phyloP scores from a whole-genome alignment of 1,284 basidiomycete genomes.

The Pseudozyma thailandica region DNA sequence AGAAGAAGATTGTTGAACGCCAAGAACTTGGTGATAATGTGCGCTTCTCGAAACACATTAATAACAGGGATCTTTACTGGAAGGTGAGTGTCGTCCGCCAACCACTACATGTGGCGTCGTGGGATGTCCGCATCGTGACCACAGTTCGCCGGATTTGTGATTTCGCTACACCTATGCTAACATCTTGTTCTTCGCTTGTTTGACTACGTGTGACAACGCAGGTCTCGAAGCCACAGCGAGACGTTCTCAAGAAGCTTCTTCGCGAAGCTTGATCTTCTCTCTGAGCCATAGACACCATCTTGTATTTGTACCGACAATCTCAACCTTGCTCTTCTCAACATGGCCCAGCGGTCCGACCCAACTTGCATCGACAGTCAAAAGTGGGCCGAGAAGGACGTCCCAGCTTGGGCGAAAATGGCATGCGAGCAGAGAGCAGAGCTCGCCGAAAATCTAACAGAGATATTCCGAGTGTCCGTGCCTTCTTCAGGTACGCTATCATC shows the following conservation, averaged over 20 bases:
- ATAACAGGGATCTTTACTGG: constrained; percentile 51
- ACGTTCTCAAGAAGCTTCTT: constrained; percentile 43
- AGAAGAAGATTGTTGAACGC: constrained; percentile 18
- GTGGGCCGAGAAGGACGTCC: background rate
- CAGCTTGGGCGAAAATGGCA: too few species aligned
- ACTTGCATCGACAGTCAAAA: background rate
- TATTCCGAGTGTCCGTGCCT: too few species aligned
- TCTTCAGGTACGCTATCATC: too few species aligned
- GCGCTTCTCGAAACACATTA: constrained; percentile 40
- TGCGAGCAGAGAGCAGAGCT: too few species aligned
- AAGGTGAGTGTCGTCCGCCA: constrained; percentile 32
- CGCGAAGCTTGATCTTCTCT: constrained; percentile 26
- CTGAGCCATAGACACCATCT: background rate
- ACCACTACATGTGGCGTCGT: too few species aligned
- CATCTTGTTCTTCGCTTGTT: too few species aligned
- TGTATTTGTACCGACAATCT: constrained; percentile 43
- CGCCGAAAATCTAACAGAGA: too few species aligned
- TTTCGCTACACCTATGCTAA: too few species aligned
- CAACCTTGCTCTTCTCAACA: background rate
- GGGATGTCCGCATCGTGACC: too few species aligned
- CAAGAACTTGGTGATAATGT: constrained; percentile 42
- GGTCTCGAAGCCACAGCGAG: constrained; percentile 47
- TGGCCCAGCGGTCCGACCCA: background rate
- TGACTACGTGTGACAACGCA: constrained; percentile 2
- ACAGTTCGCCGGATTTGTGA: too few species aligned